Conservation (phyloP, 495 filamentous ascomycete species). For the Penicillium canescens region DNA sequence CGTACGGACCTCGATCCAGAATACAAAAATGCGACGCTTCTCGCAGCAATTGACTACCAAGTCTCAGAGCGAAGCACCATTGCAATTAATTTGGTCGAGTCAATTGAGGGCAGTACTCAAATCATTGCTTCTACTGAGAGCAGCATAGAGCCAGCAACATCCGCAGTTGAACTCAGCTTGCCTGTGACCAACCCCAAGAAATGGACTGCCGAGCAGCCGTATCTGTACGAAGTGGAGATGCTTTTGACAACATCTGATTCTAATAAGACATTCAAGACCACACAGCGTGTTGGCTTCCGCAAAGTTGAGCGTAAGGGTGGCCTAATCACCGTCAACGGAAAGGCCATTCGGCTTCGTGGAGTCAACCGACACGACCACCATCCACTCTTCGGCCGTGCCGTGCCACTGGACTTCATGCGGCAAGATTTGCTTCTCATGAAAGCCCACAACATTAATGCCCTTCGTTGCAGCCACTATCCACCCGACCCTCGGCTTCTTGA, state of each 20-base stretch:
- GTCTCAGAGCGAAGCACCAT: neutral
- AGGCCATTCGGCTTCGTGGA: slow-evolving; percentile 55
- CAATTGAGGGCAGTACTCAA: neutral
- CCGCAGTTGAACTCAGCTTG: neutral
- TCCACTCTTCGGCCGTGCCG: slow-evolving; percentile 56
- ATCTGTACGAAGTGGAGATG: slow-evolving; percentile 54
- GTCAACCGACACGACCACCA: slow-evolving; percentile 69
- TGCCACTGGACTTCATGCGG: slow-evolving; percentile 56
- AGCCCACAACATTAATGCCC: slow-evolving; percentile 63
- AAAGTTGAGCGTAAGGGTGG: slow-evolving; percentile 58
- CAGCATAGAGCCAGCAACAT: neutral
- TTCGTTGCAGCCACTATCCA: slow-evolving; percentile 64
- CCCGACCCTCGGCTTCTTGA: slow-evolving; percentile 57
- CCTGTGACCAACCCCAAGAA: slow-evolving; percentile 47
- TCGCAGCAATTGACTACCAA: neutral
- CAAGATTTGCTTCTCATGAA: slow-evolving; percentile 67
- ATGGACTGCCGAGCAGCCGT: slow-evolving; percentile 69
- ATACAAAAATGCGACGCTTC: slow-evolving; percentile 48
- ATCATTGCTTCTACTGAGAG: neutral
- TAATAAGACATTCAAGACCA: slow-evolving; percentile 40
- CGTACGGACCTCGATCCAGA: slow-evolving; percentile 53
- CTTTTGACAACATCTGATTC: slow-evolving; percentile 2
- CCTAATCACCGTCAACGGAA: slow-evolving; percentile 59
- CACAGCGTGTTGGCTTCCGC: slow-evolving; percentile 60
- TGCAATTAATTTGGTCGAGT: neutral